Base-by-base conservation (phyloP, 2,329 filamentous ascomycete species). In the Torrubiella hemipterigena region DNA sequence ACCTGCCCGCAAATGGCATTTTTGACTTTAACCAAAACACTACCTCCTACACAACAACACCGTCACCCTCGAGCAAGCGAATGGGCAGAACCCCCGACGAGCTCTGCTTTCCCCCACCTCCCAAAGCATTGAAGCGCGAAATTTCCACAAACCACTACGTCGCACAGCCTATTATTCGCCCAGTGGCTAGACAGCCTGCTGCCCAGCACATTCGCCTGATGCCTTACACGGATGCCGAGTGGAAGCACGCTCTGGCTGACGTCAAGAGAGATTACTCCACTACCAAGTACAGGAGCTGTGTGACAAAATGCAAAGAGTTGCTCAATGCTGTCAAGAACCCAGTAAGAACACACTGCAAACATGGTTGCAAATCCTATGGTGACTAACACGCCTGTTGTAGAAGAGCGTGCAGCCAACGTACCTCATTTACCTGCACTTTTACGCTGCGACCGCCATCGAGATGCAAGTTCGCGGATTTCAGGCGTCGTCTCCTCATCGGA, bases 361-460 rank as follows among this genome's bases (percentile, higher is more conserved):
- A 8, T 14, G 15, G 29, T n/a, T 20, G 16, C 13, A 16, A 3
- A 12, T 17, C 11, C 12, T 16, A 20, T 15, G 10, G 4, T n/a
- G 11, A 14, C 21, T 37, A 31, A 34, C 25, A 22, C 3, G 12
- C 5, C 22, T 6, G 6, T 7, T 15, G 1, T n/a, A 50, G 46
- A 54, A 55, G 10, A 46, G 55, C 17, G 52, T 67, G 14, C 65
- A 73, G 43, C 65, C 68, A 3, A 54, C 67, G 6, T 66, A 74
- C 43, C 54, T 73, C 20, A 67, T 75, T 40, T 73, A 72, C 37
- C 57, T 76, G 6, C 63, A 72, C 46, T 74, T 75, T 46, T 76
- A 74, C 38, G 70, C 69, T n/a, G 71, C 71, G 14, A 65, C 59
- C n/a, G 66, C 70, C 11, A 58, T 71, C 25, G 71, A 75, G 43